Evolutionary conservation across 2,329 filamentous ascomycete genomes (phyloP).

Genomic region (Seiridium unicorne): DNA sequence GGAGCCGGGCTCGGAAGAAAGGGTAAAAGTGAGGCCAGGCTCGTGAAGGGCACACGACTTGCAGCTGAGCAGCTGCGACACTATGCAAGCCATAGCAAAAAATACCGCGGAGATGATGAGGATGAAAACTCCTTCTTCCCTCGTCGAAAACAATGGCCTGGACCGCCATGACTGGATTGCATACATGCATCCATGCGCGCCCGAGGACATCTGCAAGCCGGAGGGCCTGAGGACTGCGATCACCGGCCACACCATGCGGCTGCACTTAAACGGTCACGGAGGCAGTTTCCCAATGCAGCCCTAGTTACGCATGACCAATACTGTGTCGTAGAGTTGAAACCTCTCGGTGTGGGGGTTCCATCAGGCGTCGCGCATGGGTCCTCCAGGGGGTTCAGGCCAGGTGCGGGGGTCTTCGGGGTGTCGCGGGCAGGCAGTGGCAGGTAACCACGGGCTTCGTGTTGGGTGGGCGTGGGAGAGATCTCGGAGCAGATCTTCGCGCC

Average conservation of each 20-base stretch:
- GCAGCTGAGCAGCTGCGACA: no score
- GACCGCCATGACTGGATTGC: background rate
- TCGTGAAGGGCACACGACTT: background rate
- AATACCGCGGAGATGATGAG: background rate
- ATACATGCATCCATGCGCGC: background rate
- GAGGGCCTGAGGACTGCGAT: background rate
- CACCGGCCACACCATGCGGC: background rate
- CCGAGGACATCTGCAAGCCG: background rate
- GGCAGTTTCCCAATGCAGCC: background rate
- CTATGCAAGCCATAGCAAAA: background rate
- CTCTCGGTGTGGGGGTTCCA: conserved; percentile 1
- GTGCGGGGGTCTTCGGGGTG: background rate
- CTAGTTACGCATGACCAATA: background rate
- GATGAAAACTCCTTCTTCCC: background rate
- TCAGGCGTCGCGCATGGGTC: background rate
- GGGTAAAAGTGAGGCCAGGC: background rate
- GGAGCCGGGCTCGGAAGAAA: background rate
- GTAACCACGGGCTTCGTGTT: background rate
- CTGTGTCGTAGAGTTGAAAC: conserved; percentile 7
- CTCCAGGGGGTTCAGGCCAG: background rate
- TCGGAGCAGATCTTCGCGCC: background rate
- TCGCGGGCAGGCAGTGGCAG: background rate
- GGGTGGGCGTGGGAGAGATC: background rate
- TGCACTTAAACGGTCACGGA: conserved; percentile 3
- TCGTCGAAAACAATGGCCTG: background rate